A percentile compares a stretch with the other conserved stretches of the same genome.
These are phyloP conservation scores for Cenococcum geophilum DNA, from an alignment of 495 filamentous ascomycete genomes.

Conservation along the genomic window DNA sequence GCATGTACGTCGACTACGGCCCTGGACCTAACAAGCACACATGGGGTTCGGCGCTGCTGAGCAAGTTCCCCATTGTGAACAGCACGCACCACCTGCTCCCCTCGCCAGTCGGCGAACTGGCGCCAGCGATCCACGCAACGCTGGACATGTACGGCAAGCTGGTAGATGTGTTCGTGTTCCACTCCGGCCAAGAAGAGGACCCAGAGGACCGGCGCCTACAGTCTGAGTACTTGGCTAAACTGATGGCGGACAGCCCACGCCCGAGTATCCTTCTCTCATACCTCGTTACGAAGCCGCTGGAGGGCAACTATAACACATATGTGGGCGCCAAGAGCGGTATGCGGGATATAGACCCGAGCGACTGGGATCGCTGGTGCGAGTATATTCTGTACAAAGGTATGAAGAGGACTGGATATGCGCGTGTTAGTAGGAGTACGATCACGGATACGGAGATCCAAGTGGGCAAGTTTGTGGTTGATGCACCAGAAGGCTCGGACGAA, in stretches of 20 bases:
- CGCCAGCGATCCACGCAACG: slow-evolving; percentile 92
- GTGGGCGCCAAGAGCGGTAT: slow-evolving; percentile 82
- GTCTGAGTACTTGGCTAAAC: slow-evolving; percentile 73
- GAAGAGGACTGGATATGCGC: slow-evolving; percentile 79
- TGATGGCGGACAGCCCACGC: slow-evolving; percentile 78
- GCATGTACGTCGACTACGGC: slow-evolving; percentile 97
- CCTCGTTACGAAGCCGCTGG: slow-evolving; percentile 78
- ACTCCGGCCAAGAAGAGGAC: slow-evolving; percentile 98
- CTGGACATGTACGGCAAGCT: slow-evolving; percentile 85
- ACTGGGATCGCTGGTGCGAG: slow-evolving; percentile 99
- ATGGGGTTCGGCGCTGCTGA: slow-evolving; percentile 88
- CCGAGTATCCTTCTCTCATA: slow-evolving; percentile 86
- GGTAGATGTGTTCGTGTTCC: slow-evolving; percentile 95
- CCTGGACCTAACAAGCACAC: slow-evolving; percentile 99
- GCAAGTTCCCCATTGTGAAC: slow-evolving; percentile 96
- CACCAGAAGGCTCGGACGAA: slow-evolving; percentile 55
- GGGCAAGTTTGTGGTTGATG: slow-evolving; percentile 87
- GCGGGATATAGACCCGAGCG: slow-evolving; percentile 87
- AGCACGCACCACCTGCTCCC: slow-evolving; percentile 94
- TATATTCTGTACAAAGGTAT: slow-evolving; percentile 95
- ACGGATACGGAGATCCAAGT: slow-evolving; percentile 97
- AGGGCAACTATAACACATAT: slow-evolving; percentile 97
- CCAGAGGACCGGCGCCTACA: slow-evolving; percentile 87
- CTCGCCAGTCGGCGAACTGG: slow-evolving; percentile 87
- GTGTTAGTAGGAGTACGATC: slow-evolving; percentile 81